Evolutionary conservation across 176 grass and related monocot genomes (phyloP), one percentile per base, ranked within the genome.

Genomic region (Typha latifolia): DNA sequence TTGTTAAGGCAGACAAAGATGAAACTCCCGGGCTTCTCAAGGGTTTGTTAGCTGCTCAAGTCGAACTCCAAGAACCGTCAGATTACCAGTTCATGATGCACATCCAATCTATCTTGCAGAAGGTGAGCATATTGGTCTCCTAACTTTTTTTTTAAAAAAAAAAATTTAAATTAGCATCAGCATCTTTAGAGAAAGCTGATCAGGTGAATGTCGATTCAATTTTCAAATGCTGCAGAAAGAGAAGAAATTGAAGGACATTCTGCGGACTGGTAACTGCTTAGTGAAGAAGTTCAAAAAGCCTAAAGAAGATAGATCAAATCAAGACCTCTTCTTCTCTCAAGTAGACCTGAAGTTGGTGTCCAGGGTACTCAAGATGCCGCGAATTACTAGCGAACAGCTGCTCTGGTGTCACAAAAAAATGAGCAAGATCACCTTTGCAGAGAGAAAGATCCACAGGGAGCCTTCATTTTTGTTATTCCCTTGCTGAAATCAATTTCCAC

Each of bases 211-310:
- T 29, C 3, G 5, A 43, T 43, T 43, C 37, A 43, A 43, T 43
- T 43, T 10, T 43, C 9, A 10, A 6, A 43, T 23, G 53, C 9
- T 63, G 75, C 83, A 97, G 94, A 97, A 93, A 77, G 85, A 90
- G 29, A 97, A 90, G 78, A 90, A 74, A 71, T 69, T 97, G 63
- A 97, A 89, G 78, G 94, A 97, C 75, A 71, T 86, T 63, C 66
- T 97, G 79, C 72, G 84, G 72, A 97, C 86, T 0, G 89, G 94
- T 5, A 97, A 97, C 76, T 97, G 94, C 78, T 34, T 97, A 0
- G 89, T 97, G 24, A 97, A 97, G 76, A 97, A 97, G 80, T 90
- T 97, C 72, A 93, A 97, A 77, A 97, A 83, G 70, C 89, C 94
- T 18, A 92, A 83, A 78, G 89, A 97, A 76, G 94, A 90, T 57